Evolutionary conservation across 1,284 basidiomycete genomes (phyloP).

Genomic region (Xerocomus nothofagi): DNA sequence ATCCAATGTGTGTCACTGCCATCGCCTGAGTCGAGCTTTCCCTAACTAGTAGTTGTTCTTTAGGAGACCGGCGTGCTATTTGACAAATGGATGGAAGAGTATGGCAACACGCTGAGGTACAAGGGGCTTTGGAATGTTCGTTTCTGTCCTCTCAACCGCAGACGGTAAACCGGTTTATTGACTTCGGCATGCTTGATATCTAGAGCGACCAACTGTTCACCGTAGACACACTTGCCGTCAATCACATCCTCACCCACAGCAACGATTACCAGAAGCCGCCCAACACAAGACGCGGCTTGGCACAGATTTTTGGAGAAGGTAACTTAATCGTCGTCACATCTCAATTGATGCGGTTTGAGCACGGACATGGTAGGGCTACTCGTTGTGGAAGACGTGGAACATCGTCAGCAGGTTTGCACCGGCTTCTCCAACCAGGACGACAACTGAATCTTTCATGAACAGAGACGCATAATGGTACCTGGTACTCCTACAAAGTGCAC

Average conservation of each 20-base stretch:
- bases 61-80: constrained; percentile 2
- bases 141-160: neutral
- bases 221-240: constrained; percentile 38
- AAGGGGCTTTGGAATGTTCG: constrained; percentile 31
- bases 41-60: neutral
- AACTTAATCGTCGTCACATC: neutral
- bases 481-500: neutral
- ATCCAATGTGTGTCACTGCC: constrained; percentile 12
- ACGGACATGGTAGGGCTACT: constrained; percentile 24
- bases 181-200: neutral
- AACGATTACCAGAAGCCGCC: constrained; percentile 38
- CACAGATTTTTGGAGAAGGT: constrained; percentile 34
- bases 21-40: no score
- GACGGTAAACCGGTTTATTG: neutral
- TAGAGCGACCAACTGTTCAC: constrained; percentile 32
- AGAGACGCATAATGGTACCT: constrained; percentile 26
- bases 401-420: constrained; percentile 27
- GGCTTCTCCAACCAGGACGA: no score
- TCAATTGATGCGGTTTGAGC: no score
- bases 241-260: constrained; percentile 40
- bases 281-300: constrained; percentile 20
- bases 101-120: constrained; percentile 52
- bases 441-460: no score
- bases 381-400: constrained; percentile 24
- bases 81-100: constrained; percentile 47